Conservation (phyloP, 2,329 filamentous ascomycete species). For the Metarhizium guizhouense region DNA sequence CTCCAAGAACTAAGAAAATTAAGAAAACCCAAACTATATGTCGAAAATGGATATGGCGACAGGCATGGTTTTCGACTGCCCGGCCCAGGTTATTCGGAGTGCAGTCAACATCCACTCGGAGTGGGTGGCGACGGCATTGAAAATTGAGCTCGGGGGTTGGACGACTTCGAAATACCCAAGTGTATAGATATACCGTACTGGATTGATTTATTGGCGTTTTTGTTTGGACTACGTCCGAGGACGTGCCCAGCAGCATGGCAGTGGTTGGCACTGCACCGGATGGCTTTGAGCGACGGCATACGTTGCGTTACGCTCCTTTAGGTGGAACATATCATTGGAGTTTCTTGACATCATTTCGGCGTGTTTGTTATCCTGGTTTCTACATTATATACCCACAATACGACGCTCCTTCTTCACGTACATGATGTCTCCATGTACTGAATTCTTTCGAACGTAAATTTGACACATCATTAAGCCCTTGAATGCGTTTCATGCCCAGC, state of each 20-base stretch:
- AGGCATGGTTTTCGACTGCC: neutral
- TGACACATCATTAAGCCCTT: too few relatives aligned
- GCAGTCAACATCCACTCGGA: neutral
- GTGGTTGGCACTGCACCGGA: neutral
- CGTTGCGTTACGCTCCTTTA: neutral
- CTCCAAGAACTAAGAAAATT: slow-evolving; percentile 12
- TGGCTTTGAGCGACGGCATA: neutral
- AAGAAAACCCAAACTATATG: neutral
- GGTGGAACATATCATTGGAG: neutral
- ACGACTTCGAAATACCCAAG: neutral
- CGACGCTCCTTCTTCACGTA: slow-evolving; percentile 1
- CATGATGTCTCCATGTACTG: neutral
- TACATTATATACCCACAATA: slow-evolving; percentile 6
- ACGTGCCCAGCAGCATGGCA: neutral
- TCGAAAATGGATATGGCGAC: too few relatives aligned
- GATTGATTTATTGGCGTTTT: neutral
- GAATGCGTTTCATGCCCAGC: neutral
- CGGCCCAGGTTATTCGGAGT: neutral
- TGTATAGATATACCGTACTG: neutral
- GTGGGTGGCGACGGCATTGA: neutral
- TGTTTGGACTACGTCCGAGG: neutral
- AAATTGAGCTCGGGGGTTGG: neutral
- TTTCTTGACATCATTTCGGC: neutral
- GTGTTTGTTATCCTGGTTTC: neutral
- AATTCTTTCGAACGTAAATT: too few relatives aligned